Evolutionary conservation across 2,329 filamentous ascomycete species (phyloP).

Genomic region (Huntiella omanensis): DNA sequence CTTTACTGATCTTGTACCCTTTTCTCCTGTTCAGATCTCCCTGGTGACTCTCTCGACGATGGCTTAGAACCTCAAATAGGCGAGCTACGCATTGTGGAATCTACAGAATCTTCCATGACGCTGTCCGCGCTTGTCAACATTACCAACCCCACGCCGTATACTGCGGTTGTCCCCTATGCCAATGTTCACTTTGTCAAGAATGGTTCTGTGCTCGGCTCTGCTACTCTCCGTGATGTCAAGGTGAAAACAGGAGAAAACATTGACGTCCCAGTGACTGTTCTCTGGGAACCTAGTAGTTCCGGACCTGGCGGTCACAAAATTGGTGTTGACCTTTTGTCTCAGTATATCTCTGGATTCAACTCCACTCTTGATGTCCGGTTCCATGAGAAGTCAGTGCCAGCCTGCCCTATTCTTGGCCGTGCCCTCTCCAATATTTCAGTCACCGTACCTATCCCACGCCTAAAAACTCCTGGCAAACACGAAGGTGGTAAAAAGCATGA

Average conservation of each 20-base stretch:
- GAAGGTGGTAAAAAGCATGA: slow-evolving; percentile 9
- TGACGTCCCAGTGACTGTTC: slow-evolving; percentile 44
- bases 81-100: slow-evolving; percentile 53
- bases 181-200: slow-evolving; percentile 62
- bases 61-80: slow-evolving; percentile 43
- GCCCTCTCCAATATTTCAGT: slow-evolving; percentile 55
- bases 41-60: slow-evolving; percentile 23
- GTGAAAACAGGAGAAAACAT: slow-evolving; percentile 54
- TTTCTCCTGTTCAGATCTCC: slow-evolving; percentile 10
- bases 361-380: slow-evolving; percentile 57
- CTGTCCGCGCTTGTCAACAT: slow-evolving; percentile 59
- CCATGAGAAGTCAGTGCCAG: slow-evolving; percentile 54
- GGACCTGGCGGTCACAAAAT: slow-evolving; percentile 41
- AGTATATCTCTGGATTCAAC: slow-evolving; percentile 77
- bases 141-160: slow-evolving; percentile 79
- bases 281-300: slow-evolving; percentile 52
- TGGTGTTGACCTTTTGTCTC: slow-evolving; percentile 58
- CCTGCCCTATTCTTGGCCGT: slow-evolving; percentile 50
- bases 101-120: slow-evolving; percentile 49
- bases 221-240: slow-evolving; percentile 43
- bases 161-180: slow-evolving; percentile 60
- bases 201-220: slow-evolving; percentile 55
- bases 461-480: slow-evolving; percentile 33
- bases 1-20: slow-evolving; percentile 1
- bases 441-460: slow-evolving; percentile 49